A percentile compares a stretch with the other conserved stretches of the same genome.
phyloP scores from a whole-genome alignment of 495 filamentous ascomycete species.

The Tetracladium setigerum region DNA sequence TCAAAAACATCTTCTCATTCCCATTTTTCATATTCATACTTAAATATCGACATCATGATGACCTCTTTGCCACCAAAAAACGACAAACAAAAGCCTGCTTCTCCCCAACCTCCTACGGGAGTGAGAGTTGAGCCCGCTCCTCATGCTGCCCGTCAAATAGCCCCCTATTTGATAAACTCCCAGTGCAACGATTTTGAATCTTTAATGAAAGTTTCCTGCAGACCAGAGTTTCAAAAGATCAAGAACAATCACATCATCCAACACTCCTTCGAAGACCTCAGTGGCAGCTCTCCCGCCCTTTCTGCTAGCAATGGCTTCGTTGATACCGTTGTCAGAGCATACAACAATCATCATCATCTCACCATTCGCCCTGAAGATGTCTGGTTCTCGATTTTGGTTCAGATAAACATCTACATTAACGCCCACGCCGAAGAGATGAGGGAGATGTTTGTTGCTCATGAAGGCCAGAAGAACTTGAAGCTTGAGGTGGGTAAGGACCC shows the following conservation, averaged over 20 bases:
- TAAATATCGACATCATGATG: too few species aligned
- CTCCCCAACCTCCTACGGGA: too few species aligned
- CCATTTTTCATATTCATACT: too few species aligned
- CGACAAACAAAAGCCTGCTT: too few species aligned
- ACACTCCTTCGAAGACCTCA: conserved; percentile 7
- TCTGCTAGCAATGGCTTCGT: conserved; percentile 25
- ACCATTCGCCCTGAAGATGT: conserved; percentile 33
- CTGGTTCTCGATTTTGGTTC: conserved; percentile 31
- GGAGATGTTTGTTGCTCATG: conserved; percentile 27
- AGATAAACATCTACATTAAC: conserved; percentile 28
- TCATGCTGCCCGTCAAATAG: too few species aligned
- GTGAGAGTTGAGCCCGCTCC: too few species aligned
- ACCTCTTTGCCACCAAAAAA: too few species aligned
- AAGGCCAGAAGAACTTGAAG: conserved; percentile 24
- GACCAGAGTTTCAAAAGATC: conserved; percentile 1
- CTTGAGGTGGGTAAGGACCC: conserved; percentile 2
- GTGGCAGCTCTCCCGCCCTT: not conserved
- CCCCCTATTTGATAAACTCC: too few species aligned
- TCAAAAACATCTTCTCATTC: too few species aligned
- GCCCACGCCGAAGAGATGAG: conserved; percentile 30
- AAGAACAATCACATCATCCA: conserved; percentile 9
- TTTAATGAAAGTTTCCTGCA: not conserved
- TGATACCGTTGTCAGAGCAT: conserved; percentile 19
- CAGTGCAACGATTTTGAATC: too few species aligned
- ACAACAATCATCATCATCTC: conserved; percentile 28